These are phyloP conservation scores for Nannochloropsis granulata DNA, from an alignment of 108 stramenopile genomes.

Conservation along the genomic window DNA sequence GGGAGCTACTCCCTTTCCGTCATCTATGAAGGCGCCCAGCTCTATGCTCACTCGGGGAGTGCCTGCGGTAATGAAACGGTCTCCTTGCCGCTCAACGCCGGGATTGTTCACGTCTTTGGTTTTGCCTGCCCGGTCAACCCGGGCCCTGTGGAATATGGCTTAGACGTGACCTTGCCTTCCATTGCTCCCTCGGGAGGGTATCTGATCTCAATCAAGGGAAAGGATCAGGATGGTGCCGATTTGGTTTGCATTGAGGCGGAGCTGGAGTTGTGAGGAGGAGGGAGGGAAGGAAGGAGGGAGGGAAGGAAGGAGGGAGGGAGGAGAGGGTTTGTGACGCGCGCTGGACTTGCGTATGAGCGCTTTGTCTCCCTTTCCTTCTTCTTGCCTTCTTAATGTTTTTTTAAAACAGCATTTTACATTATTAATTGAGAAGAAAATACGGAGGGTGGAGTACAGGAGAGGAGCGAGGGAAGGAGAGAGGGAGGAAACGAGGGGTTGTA, in stretches of 20 bases:
- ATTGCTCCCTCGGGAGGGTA: slow-evolving; percentile 19
- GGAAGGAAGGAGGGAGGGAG: too few species aligned
- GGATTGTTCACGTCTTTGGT: slow-evolving; percentile 4
- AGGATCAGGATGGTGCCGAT: neutral
- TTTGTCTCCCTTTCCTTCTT: too few species aligned
- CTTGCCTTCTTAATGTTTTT: too few species aligned
- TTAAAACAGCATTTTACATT: too few species aligned
- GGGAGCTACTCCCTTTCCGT: slow-evolving; percentile 3
- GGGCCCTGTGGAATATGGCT: neutral
- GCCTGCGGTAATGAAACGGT: slow-evolving; percentile 8
- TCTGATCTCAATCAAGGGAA: slow-evolving; percentile 5
- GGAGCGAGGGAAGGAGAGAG: too few species aligned
- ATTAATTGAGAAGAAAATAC: too few species aligned
- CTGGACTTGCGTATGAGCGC: too few species aligned
- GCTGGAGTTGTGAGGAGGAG: slow-evolving; percentile 2
- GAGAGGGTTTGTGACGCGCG: too few species aligned
- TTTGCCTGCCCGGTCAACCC: slow-evolving; percentile 16
- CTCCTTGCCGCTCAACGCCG: slow-evolving; percentile 3
- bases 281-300: too few species aligned
- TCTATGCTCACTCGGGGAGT: neutral
- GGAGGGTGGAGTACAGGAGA: too few species aligned
- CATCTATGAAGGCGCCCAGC: neutral
- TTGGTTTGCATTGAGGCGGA: slow-evolving; percentile 12
- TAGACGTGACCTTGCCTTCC: slow-evolving; percentile 11
- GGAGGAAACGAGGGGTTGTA: too few species aligned